Evolutionary conservation across 1,284 basidiomycete species (phyloP).

Genomic region (Neolentinus lepideus): DNA sequence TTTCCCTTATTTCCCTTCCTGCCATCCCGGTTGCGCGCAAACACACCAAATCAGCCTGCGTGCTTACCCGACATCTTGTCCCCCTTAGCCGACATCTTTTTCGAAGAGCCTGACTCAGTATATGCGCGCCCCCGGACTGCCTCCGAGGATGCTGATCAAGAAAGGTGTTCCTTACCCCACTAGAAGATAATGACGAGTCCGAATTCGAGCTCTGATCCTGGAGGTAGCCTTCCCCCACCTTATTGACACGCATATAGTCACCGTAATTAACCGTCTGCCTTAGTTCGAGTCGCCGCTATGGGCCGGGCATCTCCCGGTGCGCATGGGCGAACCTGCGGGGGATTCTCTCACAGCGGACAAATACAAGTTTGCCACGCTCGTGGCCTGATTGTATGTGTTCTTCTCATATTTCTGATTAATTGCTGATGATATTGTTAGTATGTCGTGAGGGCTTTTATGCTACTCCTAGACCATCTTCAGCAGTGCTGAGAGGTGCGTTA

Average conservation of each 20-base stretch:
- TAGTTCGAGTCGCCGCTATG: slow-evolving; percentile 22
- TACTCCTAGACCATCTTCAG: too few relatives aligned
- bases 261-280: too few relatives aligned
- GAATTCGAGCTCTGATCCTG: too few relatives aligned
- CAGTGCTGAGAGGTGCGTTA: too few relatives aligned
- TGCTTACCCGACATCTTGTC: slow-evolving; percentile 84
- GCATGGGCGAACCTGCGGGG: slow-evolving; percentile 25
- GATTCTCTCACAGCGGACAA: slow-evolving; percentile 25
- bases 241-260: not conserved
- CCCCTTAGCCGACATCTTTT: slow-evolving; percentile 87
- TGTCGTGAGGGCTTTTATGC: too few relatives aligned
- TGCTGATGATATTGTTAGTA: not conserved
- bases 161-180: too few relatives aligned
- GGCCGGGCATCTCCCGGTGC: slow-evolving; percentile 19
- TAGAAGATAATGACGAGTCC: too few relatives aligned
- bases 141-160: too few relatives aligned
- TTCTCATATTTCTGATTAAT: not conserved
- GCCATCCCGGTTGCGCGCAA: slow-evolving; percentile 76
- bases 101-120: slow-evolving; percentile 85
- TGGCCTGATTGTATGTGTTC: slow-evolving; percentile 14
- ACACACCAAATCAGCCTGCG: slow-evolving; percentile 69
- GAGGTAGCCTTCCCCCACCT: too few relatives aligned
- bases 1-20: slow-evolving; percentile 77
- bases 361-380: slow-evolving; percentile 17
- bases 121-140: too few relatives aligned